Evolutionary conservation across 352 stramenopile genomes (phyloP).

Genomic region (Pythium diclinum): DNA sequence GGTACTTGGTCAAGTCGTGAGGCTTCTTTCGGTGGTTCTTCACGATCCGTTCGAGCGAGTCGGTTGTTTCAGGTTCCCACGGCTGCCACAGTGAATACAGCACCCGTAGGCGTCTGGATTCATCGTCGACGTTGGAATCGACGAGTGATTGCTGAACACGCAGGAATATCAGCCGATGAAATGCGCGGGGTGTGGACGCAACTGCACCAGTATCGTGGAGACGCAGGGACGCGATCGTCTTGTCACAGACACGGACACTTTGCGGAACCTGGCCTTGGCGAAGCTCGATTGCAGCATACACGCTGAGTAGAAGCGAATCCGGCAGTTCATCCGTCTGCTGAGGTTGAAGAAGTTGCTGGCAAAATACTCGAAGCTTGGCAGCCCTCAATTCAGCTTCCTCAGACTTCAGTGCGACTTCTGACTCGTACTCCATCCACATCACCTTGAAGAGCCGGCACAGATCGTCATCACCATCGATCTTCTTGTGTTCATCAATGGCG

Average conservation of each 20-base stretch:
- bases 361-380: slow-evolving; percentile 14
- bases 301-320: slow-evolving; percentile 14
- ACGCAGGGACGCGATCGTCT: slow-evolving; percentile 30
- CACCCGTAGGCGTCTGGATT: not conserved
- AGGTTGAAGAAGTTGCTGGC: slow-evolving; percentile 14
- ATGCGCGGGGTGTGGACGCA: slow-evolving; percentile 14
- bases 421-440: slow-evolving; percentile 30
- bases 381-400: not conserved
- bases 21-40: slow-evolving; percentile 37
- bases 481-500: not conserved
- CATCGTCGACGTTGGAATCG: not conserved
- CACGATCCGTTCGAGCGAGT: slow-evolving; percentile 35
- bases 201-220: not conserved
- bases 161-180: slow-evolving; percentile 61
- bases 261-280: slow-evolving; percentile 42
- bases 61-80: slow-evolving; percentile 27
- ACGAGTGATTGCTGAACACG: slow-evolving; percentile 26
- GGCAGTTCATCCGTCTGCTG: not conserved
- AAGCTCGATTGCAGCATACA: slow-evolving; percentile 55
- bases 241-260: slow-evolving; percentile 50
- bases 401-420: slow-evolving; percentile 4
- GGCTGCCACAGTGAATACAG: slow-evolving; percentile 24
- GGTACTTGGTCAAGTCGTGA: slow-evolving; percentile 19
- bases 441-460: slow-evolving; percentile 36
- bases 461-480: slow-evolving; percentile 18